These are phyloP conservation scores for Panicum hallii DNA, from an alignment of 202 grass and related monocot genomes.

Conservation along the genomic window DNA sequence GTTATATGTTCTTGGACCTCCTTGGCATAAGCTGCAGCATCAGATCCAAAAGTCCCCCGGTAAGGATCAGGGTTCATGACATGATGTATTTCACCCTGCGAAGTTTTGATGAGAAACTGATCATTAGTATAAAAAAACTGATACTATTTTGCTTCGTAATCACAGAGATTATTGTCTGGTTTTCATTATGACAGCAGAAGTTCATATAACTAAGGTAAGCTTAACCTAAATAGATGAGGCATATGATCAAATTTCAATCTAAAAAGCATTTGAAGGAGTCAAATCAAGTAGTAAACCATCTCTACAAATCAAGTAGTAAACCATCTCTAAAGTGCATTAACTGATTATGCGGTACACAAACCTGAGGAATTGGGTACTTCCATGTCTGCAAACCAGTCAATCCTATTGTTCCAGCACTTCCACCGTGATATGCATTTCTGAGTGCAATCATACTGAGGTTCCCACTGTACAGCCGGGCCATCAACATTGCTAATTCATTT, in stretches of 20 bases:
- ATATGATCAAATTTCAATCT: neutral
- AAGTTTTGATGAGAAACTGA: slow-evolving; percentile 29
- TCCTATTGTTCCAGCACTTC: slow-evolving; percentile 88
- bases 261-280: neutral
- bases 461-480: slow-evolving; percentile 87
- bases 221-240: neutral
- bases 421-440: slow-evolving; percentile 95
- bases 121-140: neutral
- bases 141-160: neutral
- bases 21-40: slow-evolving; percentile 76
- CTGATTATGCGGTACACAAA: slow-evolving; percentile 36
- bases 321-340: neutral
- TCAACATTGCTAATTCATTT: slow-evolving; percentile 93
- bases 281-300: neutral
- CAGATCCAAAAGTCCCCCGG: slow-evolving; percentile 75
- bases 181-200: neutral
- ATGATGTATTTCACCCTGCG: slow-evolving; percentile 95
- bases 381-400: slow-evolving; percentile 88
- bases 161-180: neutral
- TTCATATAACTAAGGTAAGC: neutral
- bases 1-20: slow-evolving; percentile 88
- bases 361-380: slow-evolving; percentile 98
- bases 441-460: slow-evolving; percentile 96
- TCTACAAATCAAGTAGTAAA: neutral
- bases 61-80: slow-evolving; percentile 99